Conservation (phyloP, 345 rosid species). For the Luvunga scandens region DNA sequence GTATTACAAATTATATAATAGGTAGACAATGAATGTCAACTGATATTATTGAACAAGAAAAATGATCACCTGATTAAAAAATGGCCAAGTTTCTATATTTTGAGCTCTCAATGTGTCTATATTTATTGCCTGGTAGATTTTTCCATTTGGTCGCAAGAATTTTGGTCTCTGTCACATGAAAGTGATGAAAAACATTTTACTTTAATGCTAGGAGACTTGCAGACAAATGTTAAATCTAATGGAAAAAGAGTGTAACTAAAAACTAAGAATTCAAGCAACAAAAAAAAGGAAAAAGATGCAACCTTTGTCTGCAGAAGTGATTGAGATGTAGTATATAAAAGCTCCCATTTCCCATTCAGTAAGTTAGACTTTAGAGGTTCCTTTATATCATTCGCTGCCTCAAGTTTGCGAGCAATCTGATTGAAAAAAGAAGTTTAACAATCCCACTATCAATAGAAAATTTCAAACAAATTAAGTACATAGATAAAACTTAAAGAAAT, state of each 20-base stretch:
- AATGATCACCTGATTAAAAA: constrained; percentile 40
- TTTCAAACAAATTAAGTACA: too few relatives aligned
- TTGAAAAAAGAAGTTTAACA: background rate
- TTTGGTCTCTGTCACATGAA: constrained; percentile 38
- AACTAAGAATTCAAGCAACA: background rate
- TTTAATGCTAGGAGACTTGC: background rate
- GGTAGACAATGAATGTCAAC: background rate
- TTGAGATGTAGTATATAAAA: constrained; percentile 37
- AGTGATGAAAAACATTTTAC: too few relatives aligned
- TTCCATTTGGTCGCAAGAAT: constrained; percentile 44
- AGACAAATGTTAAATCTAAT: background rate
- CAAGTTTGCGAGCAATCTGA: constrained; percentile 29
- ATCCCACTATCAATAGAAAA: too few relatives aligned
- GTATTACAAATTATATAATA: background rate
- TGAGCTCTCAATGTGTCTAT: constrained; percentile 41
- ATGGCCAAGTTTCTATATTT: constrained; percentile 50
- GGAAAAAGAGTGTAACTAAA: background rate
- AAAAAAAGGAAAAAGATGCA: too few relatives aligned
- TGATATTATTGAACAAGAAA: background rate
- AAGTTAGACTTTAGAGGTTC: constrained; percentile 25
- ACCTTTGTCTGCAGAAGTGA: constrained; percentile 37
- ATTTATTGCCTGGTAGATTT: constrained; percentile 51
- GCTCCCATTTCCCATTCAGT: constrained; percentile 43
- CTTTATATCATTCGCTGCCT: constrained; percentile 18
- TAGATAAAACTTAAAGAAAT: too few relatives aligned